Percentiles rank a stretch among this genome's conserved stretches.
Evolutionary conservation across 176 grass and related monocot genomes (phyloP).

Genomic region (Aegilops tauschii): DNA sequence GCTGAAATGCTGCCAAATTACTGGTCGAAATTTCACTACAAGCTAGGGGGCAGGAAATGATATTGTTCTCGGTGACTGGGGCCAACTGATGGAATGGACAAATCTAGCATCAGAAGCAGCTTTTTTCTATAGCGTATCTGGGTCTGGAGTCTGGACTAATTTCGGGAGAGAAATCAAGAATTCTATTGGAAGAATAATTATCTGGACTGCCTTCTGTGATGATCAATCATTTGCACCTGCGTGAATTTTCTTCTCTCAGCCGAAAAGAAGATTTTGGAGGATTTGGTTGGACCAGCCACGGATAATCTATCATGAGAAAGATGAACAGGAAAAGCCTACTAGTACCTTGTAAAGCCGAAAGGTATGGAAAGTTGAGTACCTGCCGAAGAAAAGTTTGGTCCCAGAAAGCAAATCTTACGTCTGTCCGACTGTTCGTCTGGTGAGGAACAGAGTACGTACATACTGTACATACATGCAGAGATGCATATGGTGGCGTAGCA

Average conservation of each 20-base stretch:
- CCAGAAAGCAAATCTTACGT: constrained; percentile 3
- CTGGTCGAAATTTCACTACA: no score
- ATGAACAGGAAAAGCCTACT: neutral
- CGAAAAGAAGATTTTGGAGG: neutral
- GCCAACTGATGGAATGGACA: neutral
- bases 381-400: constrained; percentile 12
- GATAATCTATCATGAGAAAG: neutral
- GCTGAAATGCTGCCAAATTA: no score
- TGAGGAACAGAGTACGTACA: constrained; percentile 4
- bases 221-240: neutral
- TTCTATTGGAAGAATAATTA: neutral
- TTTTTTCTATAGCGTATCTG: neutral
- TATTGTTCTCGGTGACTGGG: no score
- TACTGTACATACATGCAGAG: neutral
- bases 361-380: neutral
- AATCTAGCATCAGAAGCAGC: neutral
- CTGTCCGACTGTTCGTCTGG: neutral
- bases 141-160: neutral
- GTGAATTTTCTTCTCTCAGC: neutral
- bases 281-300: neutral
- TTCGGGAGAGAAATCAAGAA: neutral
- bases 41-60: no score
- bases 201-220: neutral
- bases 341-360: neutral
- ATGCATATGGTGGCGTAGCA: neutral